Percentiles rank a stretch among this genome's conserved stretches.
These are phyloP conservation scores for Cruciata laevipes DNA, from an alignment of 257 asterid species.

Conservation along the genomic window DNA sequence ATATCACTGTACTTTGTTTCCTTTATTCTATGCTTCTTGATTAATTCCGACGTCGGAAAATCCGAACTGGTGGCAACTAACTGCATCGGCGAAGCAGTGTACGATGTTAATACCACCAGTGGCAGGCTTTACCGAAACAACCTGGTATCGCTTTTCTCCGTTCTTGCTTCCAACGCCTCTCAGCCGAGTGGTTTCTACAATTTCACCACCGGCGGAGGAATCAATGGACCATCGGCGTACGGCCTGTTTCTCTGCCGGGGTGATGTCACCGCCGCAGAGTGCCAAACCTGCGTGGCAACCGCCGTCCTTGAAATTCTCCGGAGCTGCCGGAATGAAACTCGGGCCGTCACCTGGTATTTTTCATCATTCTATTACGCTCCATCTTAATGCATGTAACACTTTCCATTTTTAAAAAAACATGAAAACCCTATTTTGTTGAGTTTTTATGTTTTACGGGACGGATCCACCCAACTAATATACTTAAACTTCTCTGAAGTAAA, in stretches of 20 bases:
- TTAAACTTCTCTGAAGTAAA: no score
- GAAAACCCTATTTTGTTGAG: no score
- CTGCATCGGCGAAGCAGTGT: background rate
- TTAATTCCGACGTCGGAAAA: background rate
- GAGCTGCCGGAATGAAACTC: background rate
- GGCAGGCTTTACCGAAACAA: constrained; percentile 1
- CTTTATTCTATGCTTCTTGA: background rate
- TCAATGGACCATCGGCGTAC: background rate
- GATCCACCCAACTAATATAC: no score
- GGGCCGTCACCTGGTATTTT: background rate
- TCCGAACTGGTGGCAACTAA: background rate
- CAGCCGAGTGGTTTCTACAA: constrained; percentile 5
- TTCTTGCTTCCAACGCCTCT: background rate
- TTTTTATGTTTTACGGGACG: no score
- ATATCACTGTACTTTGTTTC: no score
- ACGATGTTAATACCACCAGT: background rate
- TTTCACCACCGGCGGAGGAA: background rate
- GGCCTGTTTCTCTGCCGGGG: constrained; percentile 22
- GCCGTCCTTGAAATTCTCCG: background rate
- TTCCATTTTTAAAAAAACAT: no score
- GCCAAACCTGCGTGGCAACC: background rate
- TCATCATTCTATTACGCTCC: no score
- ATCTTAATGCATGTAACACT: no score
- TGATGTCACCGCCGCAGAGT: background rate
- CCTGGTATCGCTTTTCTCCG: background rate